Percentiles rank a stretch among this genome's conserved stretches.
Conservation (phyloP, 2,329 filamentous ascomycete species). For the Penicillium sp. region DNA sequence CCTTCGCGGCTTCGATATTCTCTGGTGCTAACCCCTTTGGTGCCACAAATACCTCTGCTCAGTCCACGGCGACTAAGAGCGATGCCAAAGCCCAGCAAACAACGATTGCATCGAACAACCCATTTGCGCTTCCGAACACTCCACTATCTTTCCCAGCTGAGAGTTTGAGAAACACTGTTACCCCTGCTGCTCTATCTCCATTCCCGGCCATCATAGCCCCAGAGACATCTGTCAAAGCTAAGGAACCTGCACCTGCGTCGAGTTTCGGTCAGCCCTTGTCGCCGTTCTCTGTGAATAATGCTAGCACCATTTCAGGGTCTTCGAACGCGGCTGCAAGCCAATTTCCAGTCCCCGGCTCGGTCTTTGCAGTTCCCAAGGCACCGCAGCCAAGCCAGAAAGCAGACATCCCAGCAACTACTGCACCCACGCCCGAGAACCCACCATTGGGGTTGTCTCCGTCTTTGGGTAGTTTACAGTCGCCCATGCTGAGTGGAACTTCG, state of each 20-base stretch:
- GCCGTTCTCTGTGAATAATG: background rate
- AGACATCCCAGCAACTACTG: background rate
- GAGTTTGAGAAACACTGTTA: background rate
- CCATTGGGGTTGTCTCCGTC: background rate
- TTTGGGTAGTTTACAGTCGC: background rate
- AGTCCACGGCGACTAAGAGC: background rate
- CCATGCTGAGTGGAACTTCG: background rate
- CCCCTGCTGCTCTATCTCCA: background rate
- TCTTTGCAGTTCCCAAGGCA: background rate
- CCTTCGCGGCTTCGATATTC: background rate
- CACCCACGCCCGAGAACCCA: background rate
- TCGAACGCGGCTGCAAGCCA: background rate
- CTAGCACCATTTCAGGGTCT: background rate
- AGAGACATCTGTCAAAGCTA: background rate
- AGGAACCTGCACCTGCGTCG: background rate
- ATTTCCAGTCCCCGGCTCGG: background rate
- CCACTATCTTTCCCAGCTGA: background rate
- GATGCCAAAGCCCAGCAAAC: background rate
- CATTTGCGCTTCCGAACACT: background rate
- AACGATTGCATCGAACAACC: background rate
- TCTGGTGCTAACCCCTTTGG: background rate
- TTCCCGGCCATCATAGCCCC: background rate
- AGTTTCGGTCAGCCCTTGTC: background rate
- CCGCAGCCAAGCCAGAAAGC: background rate
- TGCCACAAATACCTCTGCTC: background rate